Evolutionary conservation across 2,329 filamentous ascomycete species (phyloP), one percentile per base, ranked within the genome.

Genomic region (Waltergamsia citrina): DNA sequence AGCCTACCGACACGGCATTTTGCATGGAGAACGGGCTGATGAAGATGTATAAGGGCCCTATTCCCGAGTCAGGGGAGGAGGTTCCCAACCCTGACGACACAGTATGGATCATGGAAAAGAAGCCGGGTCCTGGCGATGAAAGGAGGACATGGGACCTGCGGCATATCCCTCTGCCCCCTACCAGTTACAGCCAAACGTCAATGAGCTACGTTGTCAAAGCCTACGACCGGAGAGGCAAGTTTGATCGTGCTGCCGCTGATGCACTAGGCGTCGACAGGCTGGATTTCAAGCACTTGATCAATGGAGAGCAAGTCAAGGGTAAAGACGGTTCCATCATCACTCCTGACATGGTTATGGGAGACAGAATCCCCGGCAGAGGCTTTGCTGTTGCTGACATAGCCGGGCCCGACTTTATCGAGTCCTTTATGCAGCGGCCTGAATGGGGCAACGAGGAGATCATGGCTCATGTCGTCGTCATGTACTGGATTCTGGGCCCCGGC

Each of bases 131-230:
- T 8, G 25, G 19, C 18, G 33, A 22, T 4, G 26, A 35, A 22
- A n/a, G n/a, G n/a, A n/a, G n/a, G n/a, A 34, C 32, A 18, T 12
- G 15, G 23, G 15, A n/a, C 7, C 26, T 27, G 18, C 14, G 23
- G 11, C 15, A 20, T n/a, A 21, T 35, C 9, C 25, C 33, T 7
- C 33, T 35, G 12, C 92, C 92, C 1, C 66, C 65, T 1, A 84
- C 85, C 0, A 60, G 65, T 15, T 81, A 79, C 5, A 74, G 74
- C 1, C 63, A 65, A 19, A 76, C 79, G 30, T 79, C 85, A 6
- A 64, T 95, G 45, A 94, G 82, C 38, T 98, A 98, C 56, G 80
- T 98, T 38, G 71, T 94, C 50, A 84, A 85, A 45, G 77, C 75
- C 35, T 76, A 86, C 41, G 67, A 78, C 24, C 71, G 81, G 35